Evolutionary conservation across 2,329 filamentous ascomycete genomes (phyloP), one percentile per base, ranked within the genome.

Genomic region (Colletotrichum chrysophilum): DNA sequence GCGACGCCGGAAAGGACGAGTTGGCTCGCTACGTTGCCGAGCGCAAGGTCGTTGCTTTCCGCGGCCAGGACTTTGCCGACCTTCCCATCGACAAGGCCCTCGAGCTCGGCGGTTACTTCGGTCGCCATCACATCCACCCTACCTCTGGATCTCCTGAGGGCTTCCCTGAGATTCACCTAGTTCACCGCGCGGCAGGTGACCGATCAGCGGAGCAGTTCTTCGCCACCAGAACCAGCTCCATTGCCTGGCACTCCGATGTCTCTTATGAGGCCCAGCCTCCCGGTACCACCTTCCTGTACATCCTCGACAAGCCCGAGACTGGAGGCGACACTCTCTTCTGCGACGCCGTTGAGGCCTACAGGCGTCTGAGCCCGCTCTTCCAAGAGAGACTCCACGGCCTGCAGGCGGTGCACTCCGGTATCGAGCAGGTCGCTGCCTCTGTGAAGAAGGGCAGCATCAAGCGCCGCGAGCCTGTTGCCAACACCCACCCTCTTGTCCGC

Each of bases 171-270:
- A 85, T 94, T 18, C 93, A 94, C 80, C 87, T 95, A 3, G 93
- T 94, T 6, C 92, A 94, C 82, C 89, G 93, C 62, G 92, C 91
- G 24, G 93, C 85, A 21, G 83, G 83, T 30, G 85, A 87, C 77
- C 80, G 78, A 32, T 91, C 65, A 86, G 91, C 75, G 24, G 85
- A 90, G 24, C 87, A 90, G 65, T 94, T 94, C 84, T 93, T 95
- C 78, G 79, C 83, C 74, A 91, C 91, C 62, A 90, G 94, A 26
- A 96, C 94, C 5, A 96, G 93, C 84, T 94, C 93, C 1, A 92
- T 97, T 2, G 95, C 95, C 9, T 98, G 95, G 95, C 96, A 98
- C 86, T 94, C 93, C 0, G 96, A 98, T 79, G 93, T 98, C 2
- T 94, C 94, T 1, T 98, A 97, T 82, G 96, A 98, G 86, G 87